Evolutionary conservation across 495 filamentous ascomycete species (phyloP), one percentile per base, ranked within the genome.

Genomic region (Aspergillus panamensis): DNA sequence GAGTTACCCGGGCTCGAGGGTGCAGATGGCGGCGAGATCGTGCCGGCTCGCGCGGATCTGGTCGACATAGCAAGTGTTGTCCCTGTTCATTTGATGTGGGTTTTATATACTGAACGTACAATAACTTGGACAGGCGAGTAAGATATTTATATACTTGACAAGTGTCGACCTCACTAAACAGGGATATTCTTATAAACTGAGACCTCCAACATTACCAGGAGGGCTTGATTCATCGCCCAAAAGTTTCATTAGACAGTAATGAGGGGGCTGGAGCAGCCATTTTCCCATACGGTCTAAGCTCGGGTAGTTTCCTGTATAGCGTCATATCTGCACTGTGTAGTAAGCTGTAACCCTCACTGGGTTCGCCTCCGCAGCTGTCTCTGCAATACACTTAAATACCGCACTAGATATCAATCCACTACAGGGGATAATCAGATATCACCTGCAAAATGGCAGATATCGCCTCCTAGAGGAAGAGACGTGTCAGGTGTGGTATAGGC

Each of bases 341-440:
- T n/a, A n/a, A n/a, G n/a, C n/a, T n/a, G 37, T 16, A 8, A 0
- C 33, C 14, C 10, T 21, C 9, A 42, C 33, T 16, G 8, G 21
- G 13, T n/a, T 42, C 0, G 76, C 73, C 7, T 2, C 25, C 25
- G 77, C 76, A 44, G 71, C 71, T 40, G 48, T 62, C 20, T 81
- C 82, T 29, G 81, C 81, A 35, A 73, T 69, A 8, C 80, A 69
- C 9, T 82, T 82, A 73, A 84, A 84, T 0, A 84, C 81, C 1
- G 80, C 68, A 19, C 83, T 82, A 16, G 78, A 73, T 0, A 83
- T 88, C 62, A 88, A 68, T 0, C 84, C 84, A 61, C 80, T 84
- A 3, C 35, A 9, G 37, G 17, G 17, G 75, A 75, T 0, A 82
- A 84, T 6, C 84, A 68, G 8, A 86, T 66, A 55, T 78, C 76